Base-by-base conservation (phyloP, 2,329 filamentous ascomycete species). In the Aspergillus melleus region DNA sequence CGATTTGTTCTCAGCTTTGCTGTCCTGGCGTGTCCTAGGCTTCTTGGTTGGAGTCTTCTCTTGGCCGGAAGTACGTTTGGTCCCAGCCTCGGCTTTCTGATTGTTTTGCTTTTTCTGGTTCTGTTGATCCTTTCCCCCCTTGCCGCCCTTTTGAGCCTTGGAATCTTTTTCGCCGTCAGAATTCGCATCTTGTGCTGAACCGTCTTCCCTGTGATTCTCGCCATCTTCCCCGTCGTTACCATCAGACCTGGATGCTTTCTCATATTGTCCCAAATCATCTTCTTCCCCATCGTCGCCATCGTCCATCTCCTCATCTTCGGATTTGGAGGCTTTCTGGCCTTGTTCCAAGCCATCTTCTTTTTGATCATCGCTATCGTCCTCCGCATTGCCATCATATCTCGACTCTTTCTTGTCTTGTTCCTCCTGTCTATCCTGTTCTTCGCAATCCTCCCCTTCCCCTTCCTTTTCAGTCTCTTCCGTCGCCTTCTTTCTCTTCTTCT, bases 401-500 rank as follows among this genome's bases (percentile, higher is more conserved):
- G 32, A 36, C 32, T 2, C 10, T 14, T 36, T 36, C 11, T 46
- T 51, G 1, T 47, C 52, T 9, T 29, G 26, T 29, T 29, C 26
- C 26, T 9, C 26, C 5, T 47, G 44, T 6, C 59, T 51, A 2
- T 53, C 4, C 8, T 29, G 22, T 0, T 53, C 51, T 12, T 63
- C 53, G 8, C 26, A 6, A 6, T 42, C 54, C 9, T 39, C 36
- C 3, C 54, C 51, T 49, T 67, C 61, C n/a, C 67, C 62, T 30
- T 69, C 64, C 26, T 68, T 64, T 12, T 62, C 57, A 12, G 66
- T 66, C 54, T 72, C 68, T 26, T 72, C 66, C 57, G 70, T 76
- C 4, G 72, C 77, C 46, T 77, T 70, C 62, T 74, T 71, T 44
- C 79, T 70, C 6, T 70, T 72, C 54, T 74, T 63, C 65, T 77